Base-by-base conservation (phyloP, 148 eudicot species). In the Vaccinium macrocarpon region DNA sequence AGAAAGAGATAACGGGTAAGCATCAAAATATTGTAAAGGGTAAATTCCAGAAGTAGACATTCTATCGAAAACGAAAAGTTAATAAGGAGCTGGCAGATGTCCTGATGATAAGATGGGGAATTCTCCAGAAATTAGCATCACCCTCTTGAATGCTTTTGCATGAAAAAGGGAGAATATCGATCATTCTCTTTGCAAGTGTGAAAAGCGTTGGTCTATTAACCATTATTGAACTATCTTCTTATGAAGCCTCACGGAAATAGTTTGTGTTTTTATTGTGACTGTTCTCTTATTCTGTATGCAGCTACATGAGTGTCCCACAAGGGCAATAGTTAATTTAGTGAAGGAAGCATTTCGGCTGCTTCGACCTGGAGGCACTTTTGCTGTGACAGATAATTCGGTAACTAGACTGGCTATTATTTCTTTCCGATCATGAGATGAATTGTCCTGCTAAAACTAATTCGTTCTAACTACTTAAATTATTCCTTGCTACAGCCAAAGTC, bases 221-320 rank as follows among this genome's bases (percentile, higher is more conserved):
- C 5, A 14, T 55, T 79, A 49, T 79, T 15, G 49, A 29, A 29
- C 66, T 32, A 29, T 38, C 52, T 32, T 32, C 12, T 51, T 27
- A 51, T 76, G 52, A 49, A 76, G 61, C 19, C 80, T 51, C 21
- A 27, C 27, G 55, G 19, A 42, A 5, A 49, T 48, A 49, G 38
- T 49, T 51, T 68, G 50, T 9, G n/a, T 84, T 81, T n/a, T n/a
- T n/a, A n/a, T 53, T 71, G 46, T 55, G 75, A 35, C 81, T 64
- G 49, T 59, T 27, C 68, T 19, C 21, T 25, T 53, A 42, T 71
- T 42, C 12, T 83, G 3, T 49, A 78, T 84, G 81, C 92, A 96
- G 99, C 88, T 96, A 89, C 99, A 96, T 76, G 99, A 96, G 83
- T 96, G 99, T 87, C 99, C 99, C 48, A 90, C 93, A 76, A 89